phyloP scores from a whole-genome alignment of 2,329 filamentous ascomycete species.

The Paraphaeosphaeria minitans region DNA sequence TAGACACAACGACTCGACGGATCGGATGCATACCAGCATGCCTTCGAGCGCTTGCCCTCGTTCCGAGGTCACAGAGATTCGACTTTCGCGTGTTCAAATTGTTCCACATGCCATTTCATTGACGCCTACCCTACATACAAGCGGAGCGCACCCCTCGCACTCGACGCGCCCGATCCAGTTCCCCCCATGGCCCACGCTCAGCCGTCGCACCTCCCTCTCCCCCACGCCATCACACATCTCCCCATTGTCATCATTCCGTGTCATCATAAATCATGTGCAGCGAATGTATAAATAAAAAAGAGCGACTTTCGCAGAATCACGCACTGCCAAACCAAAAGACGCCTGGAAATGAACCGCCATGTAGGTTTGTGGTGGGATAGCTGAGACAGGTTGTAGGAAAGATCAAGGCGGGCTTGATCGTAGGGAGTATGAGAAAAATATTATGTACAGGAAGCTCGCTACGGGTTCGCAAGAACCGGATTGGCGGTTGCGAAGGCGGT shows the following conservation, averaged over 20 bases:
- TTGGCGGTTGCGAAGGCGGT: neutral
- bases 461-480: neutral
- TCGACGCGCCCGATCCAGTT: neutral
- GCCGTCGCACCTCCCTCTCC: neutral
- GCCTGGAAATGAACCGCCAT: neutral
- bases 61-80: too few relatives aligned
- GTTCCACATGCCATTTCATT: neutral
- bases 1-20: too few relatives aligned
- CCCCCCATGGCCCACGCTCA: neutral
- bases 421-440: neutral
- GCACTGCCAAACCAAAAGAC: neutral
- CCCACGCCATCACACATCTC: neutral
- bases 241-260: neutral
- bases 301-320: conserved; percentile 1
- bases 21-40: too few relatives aligned
- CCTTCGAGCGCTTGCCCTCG: too few relatives aligned
- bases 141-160: conserved; percentile 4
- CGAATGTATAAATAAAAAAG: neutral
- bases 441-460: neutral
- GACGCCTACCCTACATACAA: neutral
- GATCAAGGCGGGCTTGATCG: neutral
- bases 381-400: neutral
- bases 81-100: neutral
- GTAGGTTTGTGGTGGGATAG: neutral
- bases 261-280: conserved; percentile 1